Evolutionary conservation across 176 grass and related monocot genomes (phyloP).

Genomic region (Thinopyrum elongatum): DNA sequence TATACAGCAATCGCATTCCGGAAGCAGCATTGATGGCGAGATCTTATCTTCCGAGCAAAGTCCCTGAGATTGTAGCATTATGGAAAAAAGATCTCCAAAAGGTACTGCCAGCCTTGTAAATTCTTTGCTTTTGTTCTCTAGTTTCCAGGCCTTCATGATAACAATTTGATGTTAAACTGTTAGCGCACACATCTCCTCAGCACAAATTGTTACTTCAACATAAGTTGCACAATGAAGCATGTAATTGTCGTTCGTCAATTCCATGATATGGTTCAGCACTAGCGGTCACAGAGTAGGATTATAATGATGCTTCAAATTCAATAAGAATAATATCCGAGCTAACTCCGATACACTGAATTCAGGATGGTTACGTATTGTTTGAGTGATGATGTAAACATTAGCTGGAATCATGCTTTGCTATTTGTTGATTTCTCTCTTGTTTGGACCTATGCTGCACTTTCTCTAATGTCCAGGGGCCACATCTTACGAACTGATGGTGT

Average conservation of each 20-base stretch:
- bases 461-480: not conserved
- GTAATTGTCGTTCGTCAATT: not conserved
- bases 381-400: not conserved
- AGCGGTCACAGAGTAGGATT: not conserved
- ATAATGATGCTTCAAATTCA: slow-evolving; percentile 22
- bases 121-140: slow-evolving; percentile 2
- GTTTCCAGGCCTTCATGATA: not conserved
- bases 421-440: slow-evolving; percentile 8
- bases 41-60: slow-evolving; percentile 99
- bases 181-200: not conserved
- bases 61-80: slow-evolving; percentile 73
- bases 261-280: not conserved
- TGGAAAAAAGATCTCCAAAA: slow-evolving; percentile 99
- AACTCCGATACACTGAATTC: not conserved
- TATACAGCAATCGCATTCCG: slow-evolving; percentile 82
- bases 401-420: not conserved
- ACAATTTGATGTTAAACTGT: not conserved
- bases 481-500: slow-evolving; percentile 8
- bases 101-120: slow-evolving; percentile 34
- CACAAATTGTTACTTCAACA: not conserved
- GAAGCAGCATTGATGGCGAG: slow-evolving; percentile 98
- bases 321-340: not conserved
- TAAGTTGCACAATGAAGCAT: not conserved
- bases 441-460: not conserved
- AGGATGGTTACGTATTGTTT: not conserved